Base-by-base conservation (phyloP, 2,329 filamentous ascomycete species). In the Epichloe hybrida region DNA sequence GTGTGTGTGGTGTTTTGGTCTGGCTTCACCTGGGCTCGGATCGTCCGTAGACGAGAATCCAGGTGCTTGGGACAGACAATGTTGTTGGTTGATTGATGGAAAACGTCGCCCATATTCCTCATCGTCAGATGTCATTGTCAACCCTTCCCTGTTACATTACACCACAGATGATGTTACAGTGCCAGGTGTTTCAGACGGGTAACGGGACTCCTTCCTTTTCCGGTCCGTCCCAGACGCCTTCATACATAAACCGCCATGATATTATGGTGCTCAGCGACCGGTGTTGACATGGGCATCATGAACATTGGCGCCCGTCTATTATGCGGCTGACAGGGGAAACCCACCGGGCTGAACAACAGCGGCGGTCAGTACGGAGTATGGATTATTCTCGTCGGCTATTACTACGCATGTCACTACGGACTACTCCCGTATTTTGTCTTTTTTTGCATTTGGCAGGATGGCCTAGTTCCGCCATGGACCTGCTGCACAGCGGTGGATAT, bases 401-500 rank as follows among this genome's bases (percentile, higher is more conserved):
- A 21, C 1, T 21, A 9, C 27, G 27, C 27, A 3, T 31, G 27
- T 31, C 27, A 31, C 27, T 31, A 6, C 23, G 23, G 23, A 23
- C 23, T 6, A 9, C 5, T 27, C 23, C 7, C 2, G 23, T 11
- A n/a, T 40, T 31, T 17, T 21, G 13, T 21, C 2, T 40, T 35
- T 48, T 48, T 48, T 37, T 13, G 31, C 31, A 46, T 35, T 36
- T 27, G 39, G 39, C n/a, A 41, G 9, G 1, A 41, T 41, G n/a
- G 8, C 17, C 17, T 11, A 20, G 39, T 13, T n/a, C 11, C 4
- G 39, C 15, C 39, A 5, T 21, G 39, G 7, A 23, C 5, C 17
- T 41, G 9, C 46, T 50, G 48, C 48, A 45, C 17, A 15, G 23
- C 11, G 6, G 41, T 50, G 48, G 48, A 50, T 45, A 45, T 50